Evolutionary conservation across 352 stramenopile species (phyloP), one percentile per base, ranked within the genome.

Genomic region (Globisporangium polare): DNA sequence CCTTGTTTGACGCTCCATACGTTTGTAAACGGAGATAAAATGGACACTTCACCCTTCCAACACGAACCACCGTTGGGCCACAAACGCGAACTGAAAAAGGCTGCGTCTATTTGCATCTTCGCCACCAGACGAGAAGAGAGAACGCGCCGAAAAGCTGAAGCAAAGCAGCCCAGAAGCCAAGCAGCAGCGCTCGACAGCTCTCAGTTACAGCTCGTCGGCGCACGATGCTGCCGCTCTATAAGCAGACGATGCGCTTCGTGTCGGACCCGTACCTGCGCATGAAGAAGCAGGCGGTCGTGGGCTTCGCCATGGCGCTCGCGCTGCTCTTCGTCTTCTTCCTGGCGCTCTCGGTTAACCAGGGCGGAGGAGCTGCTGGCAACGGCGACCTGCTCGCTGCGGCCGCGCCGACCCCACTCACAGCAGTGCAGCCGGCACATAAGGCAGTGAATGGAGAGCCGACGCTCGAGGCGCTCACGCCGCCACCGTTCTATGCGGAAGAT

Each of bases 311-410:
- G 18, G 63, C 55, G 52, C 75, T 93, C 26, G 51, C 85, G 54
- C 61, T 91, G 56, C 69, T 93, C 35, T 90, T 88, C 41, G 31
- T 91, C 24, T 49, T 90, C 31, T 61, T 81, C 22, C 42, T 81
- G 22, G 52, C 50, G 18, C 67, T 92, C 47, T 68, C 72, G n/a
- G 45, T 33, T 3, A 50, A 68, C 6, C 56, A 66, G n/a, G 29
- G 68, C 18, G 22, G 56, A 37, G 18, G 12, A 52, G 24, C 20
- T 54, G 2, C 47, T 51, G 50, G 26, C 65, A 51, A 53, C 42
- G 26, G 22, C 20, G 9, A 39, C 27, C 41, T 46, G 27, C 47
- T 50, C 43, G 29, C 8, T 17, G 54, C 53, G 17, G 13, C 54
- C 7, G 60, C 26, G 13, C 60, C 53, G 29, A 56, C 50, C 1